Percentiles rank a stretch among this genome's conserved stretches.
phyloP scores from a whole-genome alignment of 352 stramenopile species.

The Blastocystis sp. region DNA sequence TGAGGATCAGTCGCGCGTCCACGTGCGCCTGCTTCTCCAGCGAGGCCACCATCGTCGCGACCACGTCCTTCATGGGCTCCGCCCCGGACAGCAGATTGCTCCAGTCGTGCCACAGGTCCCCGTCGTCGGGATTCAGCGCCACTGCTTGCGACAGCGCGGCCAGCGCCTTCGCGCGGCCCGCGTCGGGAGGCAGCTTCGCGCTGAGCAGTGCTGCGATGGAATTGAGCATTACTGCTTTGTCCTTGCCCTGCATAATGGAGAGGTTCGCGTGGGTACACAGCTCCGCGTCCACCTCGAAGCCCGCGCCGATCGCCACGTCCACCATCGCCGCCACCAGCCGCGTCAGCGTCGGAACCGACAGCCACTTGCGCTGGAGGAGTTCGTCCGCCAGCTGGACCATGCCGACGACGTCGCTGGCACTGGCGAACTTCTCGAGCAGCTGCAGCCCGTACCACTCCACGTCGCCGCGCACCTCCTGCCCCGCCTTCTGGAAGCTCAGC shows the following conservation, averaged over 20 bases:
- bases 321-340: not conserved
- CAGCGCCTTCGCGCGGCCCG: not conserved
- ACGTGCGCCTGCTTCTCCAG: not conserved
- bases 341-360: not conserved
- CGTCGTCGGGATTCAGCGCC: not conserved
- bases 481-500: not conserved
- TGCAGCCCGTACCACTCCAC: conserved; percentile 3
- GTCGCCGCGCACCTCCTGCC: not conserved
- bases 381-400: not conserved
- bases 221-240: not conserved
- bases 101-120: not conserved
- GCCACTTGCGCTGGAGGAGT: not conserved
- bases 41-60: not conserved
- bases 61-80: not conserved
- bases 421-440: not conserved
- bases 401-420: not conserved
- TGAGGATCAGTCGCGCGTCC: not conserved
- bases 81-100: not conserved
- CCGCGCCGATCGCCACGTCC: not conserved
- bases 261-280: not conserved
- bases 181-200: not conserved
- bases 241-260: not conserved
- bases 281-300: not conserved
- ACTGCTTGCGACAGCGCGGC: not conserved
- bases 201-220: not conserved